Base-by-base conservation (phyloP, 441 rosid genomes). In the Omphalea diandra region DNA sequence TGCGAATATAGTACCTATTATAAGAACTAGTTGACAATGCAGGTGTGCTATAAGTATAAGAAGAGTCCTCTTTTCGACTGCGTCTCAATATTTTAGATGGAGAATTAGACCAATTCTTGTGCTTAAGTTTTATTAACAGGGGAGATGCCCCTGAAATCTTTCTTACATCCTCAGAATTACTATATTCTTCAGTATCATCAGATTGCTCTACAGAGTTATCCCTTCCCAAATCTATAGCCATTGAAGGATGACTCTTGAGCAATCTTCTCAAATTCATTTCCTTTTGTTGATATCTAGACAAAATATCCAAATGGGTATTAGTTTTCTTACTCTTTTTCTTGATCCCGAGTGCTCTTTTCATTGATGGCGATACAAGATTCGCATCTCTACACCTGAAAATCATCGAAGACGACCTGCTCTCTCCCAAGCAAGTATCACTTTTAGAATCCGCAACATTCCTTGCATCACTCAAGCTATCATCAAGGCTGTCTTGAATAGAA, bases 21-120 rank as follows among this genome's bases (percentile, higher is more conserved):
- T 80, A 92, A 32, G 99, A 92, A 75, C 96, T 82, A 55, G 93
- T 78, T 0, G 99, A 95, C 65, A 95, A 80, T 63, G 97, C 94
- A 2, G 99, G 99, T 11, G 99, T 92, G 70, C 93, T 87, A 66
- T 85, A 85, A 66, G 86, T 81, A 74, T 84, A 91, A 46, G 97
- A 90, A 49, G 96, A 89, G 76, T 87, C 96, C 60, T 85, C 98
- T 75, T 83, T 89, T 69, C 82, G 71, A 68, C 76, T 74, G 46
- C 61, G 65, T 71, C 77, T 90, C 80, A 91, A 61, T 18, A 91
- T 73, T 43, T 76, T 87, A 73, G 93, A 76, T 0, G 92, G 81
- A 35, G 98, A 79, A 72, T 77, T 83, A 12, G 94, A 71, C 88
- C 90, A 84, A 74, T 88, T 82, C 86, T 84, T 88, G 15, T 80